Evolutionary conservation across 1,284 basidiomycete species (phyloP), one percentile per base, ranked within the genome.

Genomic region (Rhodotorula sp.): DNA sequence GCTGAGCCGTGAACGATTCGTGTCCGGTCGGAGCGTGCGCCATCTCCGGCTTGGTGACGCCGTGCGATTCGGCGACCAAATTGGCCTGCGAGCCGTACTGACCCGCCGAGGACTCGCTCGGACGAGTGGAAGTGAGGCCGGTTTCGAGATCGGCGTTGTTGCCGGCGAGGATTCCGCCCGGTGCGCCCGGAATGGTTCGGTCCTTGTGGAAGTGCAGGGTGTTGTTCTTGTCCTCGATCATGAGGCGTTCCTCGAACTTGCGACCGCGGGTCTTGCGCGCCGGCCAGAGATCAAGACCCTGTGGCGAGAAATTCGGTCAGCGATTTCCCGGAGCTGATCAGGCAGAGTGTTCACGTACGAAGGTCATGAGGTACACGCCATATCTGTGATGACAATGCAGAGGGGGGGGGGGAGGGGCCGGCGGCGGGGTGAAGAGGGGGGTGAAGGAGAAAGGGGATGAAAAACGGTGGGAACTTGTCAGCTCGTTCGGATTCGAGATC

Each of bases 311-410:
- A 20, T 21, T 34, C 56, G 29, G 29, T 58, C 31, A 29, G 56
- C 18, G 29, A 3, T 1, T 14, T 4, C n/a, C 14, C 26, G 54
- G 26, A 18, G 18, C 10, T 18, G 26, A 31, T 18, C 26, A 57
- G 54, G 18, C 26, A 34, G 15, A 20, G 26, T 51, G 20, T 6
- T 51, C 49, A 20, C 23, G 49, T 29, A 56, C 54, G 26, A 64
- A 47, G 20, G 63, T 57, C 43, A 23, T 60, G 72, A 81, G 78
- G 78, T 80, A 82, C 81, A 79, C 81, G 82, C 73, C 84, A 82
- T 56, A 15, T 34, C 60, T 79, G 72, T 21, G 83, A 77, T 43
- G 10, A 12, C 10, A 12, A 43, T 2, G 39, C 39, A 43, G 8
- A 10, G 10, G 39, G 39, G 39, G 39, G 39, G 39, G 10, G 39